Percentiles rank a stretch among this genome's conserved stretches.
Evolutionary conservation across 202 grass and related monocot species (phyloP).

Genomic region (Panicum virgatum): DNA sequence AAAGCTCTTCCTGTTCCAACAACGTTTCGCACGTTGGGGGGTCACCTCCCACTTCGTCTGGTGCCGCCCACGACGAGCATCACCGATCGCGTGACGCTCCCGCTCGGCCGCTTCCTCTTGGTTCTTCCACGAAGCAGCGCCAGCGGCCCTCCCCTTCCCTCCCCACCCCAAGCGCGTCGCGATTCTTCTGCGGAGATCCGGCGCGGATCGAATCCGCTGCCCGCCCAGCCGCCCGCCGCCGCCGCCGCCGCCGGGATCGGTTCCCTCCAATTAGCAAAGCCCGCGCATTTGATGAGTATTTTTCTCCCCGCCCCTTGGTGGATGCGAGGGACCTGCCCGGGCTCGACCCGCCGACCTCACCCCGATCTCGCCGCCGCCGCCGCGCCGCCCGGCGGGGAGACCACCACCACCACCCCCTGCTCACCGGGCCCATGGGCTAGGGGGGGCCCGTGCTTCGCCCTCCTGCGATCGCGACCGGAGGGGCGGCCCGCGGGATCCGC

Average conservation of each 20-base stretch:
- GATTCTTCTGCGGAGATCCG: constrained; percentile 11
- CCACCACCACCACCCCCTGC: background rate
- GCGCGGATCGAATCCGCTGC: constrained; percentile 15
- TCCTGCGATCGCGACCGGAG: constrained; percentile 34
- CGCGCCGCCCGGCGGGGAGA: constrained; percentile 5
- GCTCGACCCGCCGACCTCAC: constrained; percentile 11
- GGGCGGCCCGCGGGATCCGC: constrained; percentile 26
- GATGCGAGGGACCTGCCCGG: constrained; percentile 44
- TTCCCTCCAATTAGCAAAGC: background rate
- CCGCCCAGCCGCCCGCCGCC: background rate
- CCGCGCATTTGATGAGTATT: constrained; percentile 58
- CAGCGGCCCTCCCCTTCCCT: background rate
- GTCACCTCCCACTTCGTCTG: background rate
- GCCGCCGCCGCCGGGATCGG: background rate
- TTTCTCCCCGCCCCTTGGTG: constrained; percentile 31
- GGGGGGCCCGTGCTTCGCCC: background rate
- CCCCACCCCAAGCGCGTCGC: background rate
- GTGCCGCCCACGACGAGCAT: background rate
- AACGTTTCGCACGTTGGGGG: background rate
- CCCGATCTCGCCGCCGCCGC: constrained; percentile 24
- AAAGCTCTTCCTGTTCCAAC: background rate
- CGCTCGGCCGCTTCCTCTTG: background rate
- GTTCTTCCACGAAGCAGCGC: constrained; percentile 10
- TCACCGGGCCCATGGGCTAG: constrained; percentile 45
- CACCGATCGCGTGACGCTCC: background rate